Evolutionary conservation across 2,329 filamentous ascomycete genomes (phyloP).

Genomic region (Penicillium sp.): DNA sequence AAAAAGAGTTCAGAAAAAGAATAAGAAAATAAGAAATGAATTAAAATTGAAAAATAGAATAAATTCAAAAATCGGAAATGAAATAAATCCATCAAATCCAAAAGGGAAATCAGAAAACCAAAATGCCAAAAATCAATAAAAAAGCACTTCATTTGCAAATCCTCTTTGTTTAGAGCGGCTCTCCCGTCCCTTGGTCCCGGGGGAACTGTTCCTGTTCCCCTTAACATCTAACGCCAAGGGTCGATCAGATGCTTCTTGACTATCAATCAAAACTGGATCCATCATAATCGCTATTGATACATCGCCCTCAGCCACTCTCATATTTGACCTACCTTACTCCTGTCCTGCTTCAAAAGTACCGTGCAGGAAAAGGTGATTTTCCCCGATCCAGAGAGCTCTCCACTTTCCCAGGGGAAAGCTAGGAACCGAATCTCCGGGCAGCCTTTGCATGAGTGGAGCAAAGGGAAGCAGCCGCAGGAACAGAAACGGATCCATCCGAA

Average conservation of each 20-base stretch:
- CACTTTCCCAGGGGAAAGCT: conserved; percentile 13
- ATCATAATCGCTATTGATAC: conserved; percentile 24
- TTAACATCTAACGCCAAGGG: conserved; percentile 13
- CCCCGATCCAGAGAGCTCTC: conserved; percentile 12
- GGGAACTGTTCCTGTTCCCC: conserved; percentile 33
- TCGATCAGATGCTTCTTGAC: conserved; percentile 11
- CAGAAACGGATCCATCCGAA: conserved; percentile 25
- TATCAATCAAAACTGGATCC: conserved; percentile 21
- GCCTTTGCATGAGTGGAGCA: conserved; percentile 30
- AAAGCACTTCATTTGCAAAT: background rate
- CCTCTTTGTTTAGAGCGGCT: conserved; percentile 29
- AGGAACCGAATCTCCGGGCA: conserved; percentile 35
- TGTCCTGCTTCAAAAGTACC: conserved; percentile 14
- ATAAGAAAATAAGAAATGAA: conserved; percentile 1
- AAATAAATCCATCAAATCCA: background rate
- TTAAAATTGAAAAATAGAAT: background rate
- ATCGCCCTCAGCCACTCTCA: conserved; percentile 1
- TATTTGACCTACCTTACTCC: background rate
- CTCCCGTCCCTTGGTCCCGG: conserved; percentile 32
- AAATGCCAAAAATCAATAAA: conserved; percentile 1
- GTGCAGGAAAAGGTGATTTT: conserved; percentile 2
- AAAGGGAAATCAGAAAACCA: background rate
- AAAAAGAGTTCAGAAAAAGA: background rate
- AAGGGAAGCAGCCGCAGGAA: conserved; percentile 30
- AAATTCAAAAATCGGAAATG: conserved; percentile 1